phyloP scores from a whole-genome alignment of 345 rosid species.

The Syzygium grande region DNA sequence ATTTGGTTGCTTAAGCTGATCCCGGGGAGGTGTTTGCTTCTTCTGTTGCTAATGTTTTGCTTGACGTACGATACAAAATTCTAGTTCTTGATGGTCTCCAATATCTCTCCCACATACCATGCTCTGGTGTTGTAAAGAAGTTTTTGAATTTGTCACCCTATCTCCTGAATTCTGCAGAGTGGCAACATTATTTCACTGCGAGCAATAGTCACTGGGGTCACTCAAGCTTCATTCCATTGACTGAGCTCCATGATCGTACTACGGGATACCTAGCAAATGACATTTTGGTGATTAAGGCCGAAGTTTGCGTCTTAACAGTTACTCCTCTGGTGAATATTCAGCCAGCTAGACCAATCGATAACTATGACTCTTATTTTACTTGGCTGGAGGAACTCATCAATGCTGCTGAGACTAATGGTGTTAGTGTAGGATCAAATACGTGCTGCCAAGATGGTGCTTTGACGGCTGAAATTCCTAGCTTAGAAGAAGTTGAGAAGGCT shows the following conservation, averaged over 20 bases:
- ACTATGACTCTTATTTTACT: background rate
- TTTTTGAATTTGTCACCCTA: background rate
- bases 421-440: background rate
- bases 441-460: background rate
- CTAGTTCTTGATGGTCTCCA: background rate
- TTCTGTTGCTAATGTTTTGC: background rate
- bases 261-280: background rate
- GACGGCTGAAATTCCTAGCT: background rate
- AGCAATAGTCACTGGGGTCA: background rate
- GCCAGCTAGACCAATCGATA: background rate
- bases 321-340: background rate
- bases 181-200: background rate
- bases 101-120: background rate
- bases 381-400: background rate
- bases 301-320: background rate
- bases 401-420: background rate
- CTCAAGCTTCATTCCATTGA: background rate
- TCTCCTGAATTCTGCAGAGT: background rate
- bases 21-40: background rate
- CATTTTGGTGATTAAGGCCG: background rate
- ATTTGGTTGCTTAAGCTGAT: background rate
- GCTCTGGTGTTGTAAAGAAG: background rate
- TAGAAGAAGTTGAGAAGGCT: constrained; percentile 1
- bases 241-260: background rate
- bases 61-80: background rate